A percentile compares a stretch with the other conserved stretches of the same genome.
These are phyloP conservation scores for Misopates orontium DNA, from an alignment of 257 asterid genomes.

Conservation along the genomic window DNA sequence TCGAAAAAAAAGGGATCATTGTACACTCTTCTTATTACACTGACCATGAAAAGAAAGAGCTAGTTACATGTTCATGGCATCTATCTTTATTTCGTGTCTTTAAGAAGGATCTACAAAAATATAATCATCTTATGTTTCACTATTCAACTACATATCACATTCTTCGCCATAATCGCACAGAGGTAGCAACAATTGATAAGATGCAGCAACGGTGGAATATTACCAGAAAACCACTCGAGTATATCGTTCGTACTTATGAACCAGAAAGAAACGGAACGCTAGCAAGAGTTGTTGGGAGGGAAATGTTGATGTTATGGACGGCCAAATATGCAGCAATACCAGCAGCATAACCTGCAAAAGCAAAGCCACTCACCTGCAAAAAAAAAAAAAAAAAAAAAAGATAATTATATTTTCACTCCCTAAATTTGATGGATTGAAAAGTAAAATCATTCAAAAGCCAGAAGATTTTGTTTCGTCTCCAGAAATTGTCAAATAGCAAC, in stretches of 20 bases:
- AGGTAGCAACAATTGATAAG: neutral
- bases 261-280: constrained; percentile 72
- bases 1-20: too few species aligned
- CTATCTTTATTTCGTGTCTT: neutral
- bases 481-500: neutral
- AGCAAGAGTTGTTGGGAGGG: constrained; percentile 77
- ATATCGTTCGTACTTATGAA: constrained; percentile 33
- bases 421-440: too few species aligned
- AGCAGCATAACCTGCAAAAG: constrained; percentile 96
- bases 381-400: neutral
- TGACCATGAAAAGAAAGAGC: neutral
- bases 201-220: neutral
- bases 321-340: constrained; percentile 92
- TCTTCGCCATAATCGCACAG: neutral
- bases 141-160: constrained; percentile 20
- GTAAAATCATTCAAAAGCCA: neutral
- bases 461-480: neutral
- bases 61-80: neutral
- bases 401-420: neutral
- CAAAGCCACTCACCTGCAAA: constrained; percentile 94
- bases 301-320: constrained; percentile 55
- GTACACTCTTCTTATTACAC: neutral
- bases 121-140: constrained; percentile 2
- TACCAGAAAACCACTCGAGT: neutral
- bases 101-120: constrained; percentile 7